phyloP scores from a whole-genome alignment of 176 grass and related monocot species.

The Eragrostis curvula region DNA sequence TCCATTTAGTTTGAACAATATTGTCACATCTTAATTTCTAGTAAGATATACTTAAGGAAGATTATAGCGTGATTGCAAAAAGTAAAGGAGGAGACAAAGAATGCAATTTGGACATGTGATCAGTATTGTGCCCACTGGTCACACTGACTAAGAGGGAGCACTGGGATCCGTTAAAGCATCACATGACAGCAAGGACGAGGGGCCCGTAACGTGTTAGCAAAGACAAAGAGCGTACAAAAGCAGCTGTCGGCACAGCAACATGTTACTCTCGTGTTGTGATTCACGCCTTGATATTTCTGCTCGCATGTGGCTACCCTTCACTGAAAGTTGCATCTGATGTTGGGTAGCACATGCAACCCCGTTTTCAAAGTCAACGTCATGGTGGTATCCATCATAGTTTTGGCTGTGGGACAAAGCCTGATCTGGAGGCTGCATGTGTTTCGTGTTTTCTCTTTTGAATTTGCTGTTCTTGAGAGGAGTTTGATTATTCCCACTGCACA shows the following conservation, averaged over 20 bases:
- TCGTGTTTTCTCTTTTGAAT: too few relatives aligned
- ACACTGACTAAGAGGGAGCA: neutral
- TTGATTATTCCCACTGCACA: too few relatives aligned
- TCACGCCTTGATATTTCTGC: conserved; percentile 20
- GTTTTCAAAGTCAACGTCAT: neutral
- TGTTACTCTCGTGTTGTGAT: neutral
- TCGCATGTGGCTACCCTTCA: neutral
- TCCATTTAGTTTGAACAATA: too few relatives aligned
- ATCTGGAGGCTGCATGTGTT: too few relatives aligned
- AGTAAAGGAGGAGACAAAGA: too few relatives aligned
- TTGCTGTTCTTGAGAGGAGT: too few relatives aligned
- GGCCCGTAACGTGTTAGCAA: neutral
- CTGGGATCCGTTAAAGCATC: neutral
- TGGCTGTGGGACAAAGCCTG: neutral
- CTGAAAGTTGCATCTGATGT: conserved; percentile 24
- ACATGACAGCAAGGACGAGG: neutral
- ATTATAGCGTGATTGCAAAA: too few relatives aligned
- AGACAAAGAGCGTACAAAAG: neutral
- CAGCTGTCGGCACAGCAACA: neutral
- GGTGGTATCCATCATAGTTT: neutral
- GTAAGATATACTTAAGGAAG: too few relatives aligned
- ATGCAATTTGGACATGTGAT: neutral
- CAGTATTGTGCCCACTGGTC: neutral
- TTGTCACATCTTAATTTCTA: too few relatives aligned
- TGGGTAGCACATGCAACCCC: neutral